phyloP scores from a whole-genome alignment of 2,329 filamentous ascomycete species.

The Zymoseptoria pseudotritici region DNA sequence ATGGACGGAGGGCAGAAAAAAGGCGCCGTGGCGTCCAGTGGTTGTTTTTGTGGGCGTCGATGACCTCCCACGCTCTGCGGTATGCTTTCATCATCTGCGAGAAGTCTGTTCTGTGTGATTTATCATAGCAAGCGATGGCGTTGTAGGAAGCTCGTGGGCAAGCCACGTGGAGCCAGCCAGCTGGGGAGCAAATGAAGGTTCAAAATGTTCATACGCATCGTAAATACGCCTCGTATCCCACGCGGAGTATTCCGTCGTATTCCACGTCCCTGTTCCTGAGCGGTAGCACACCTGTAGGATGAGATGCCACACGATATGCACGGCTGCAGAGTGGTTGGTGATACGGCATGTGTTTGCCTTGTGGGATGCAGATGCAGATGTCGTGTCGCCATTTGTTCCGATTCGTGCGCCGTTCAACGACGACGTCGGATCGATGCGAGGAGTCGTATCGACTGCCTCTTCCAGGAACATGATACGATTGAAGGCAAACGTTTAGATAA shows the following conservation, averaged over 20 bases:
- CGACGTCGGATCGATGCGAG: background rate
- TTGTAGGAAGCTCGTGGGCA: background rate
- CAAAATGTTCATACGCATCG: background rate
- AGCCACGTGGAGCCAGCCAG: background rate
- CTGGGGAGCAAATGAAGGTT: background rate
- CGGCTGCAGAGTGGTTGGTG: background rate
- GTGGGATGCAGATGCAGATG: background rate
- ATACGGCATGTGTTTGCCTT: background rate
- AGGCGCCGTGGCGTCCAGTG: background rate
- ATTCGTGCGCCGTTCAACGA: background rate
- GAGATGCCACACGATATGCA: background rate
- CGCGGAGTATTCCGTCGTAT: background rate
- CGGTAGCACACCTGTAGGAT: background rate
- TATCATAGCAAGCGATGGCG: background rate
- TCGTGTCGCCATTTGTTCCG: background rate
- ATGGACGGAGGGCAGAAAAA: background rate
- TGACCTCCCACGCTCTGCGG: background rate
- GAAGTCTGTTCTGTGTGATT: background rate
- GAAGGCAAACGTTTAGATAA: background rate
- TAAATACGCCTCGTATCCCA: background rate
- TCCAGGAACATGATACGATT: background rate
- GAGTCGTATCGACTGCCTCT: background rate
- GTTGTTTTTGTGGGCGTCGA: background rate
- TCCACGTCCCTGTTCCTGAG: background rate
- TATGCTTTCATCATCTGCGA: background rate